Conservation (phyloP, 179 eudicot species). For the Actinidia chinensis region DNA sequence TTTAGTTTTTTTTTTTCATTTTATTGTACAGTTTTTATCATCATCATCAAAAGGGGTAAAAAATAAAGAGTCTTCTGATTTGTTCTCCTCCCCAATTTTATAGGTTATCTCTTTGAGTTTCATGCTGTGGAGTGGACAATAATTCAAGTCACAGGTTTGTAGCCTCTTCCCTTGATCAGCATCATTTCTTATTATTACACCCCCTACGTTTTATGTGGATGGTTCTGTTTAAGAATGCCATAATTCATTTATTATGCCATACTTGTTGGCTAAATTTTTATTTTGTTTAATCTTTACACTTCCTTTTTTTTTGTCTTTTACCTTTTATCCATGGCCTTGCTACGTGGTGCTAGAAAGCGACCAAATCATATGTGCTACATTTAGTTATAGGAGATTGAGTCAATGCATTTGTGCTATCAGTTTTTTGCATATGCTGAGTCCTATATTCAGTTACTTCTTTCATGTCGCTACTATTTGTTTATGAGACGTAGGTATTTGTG, state of each 20-base stretch:
- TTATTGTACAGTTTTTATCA: too few species aligned
- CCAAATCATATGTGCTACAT: neutral
- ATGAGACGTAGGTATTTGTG: neutral
- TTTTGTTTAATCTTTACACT: neutral
- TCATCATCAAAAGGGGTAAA: neutral
- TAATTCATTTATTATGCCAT: neutral
- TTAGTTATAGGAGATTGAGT: neutral
- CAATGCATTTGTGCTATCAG: neutral
- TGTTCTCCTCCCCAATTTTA: neutral
- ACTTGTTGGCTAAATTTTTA: neutral
- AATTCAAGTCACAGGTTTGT: slow-evolving; percentile 10
- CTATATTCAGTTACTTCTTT: neutral
- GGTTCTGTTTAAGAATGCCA: neutral
- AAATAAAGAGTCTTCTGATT: neutral
- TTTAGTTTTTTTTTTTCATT: neutral
- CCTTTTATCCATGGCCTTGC: too few species aligned
- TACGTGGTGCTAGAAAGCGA: neutral
- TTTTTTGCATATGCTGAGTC: neutral
- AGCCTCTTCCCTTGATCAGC: neutral
- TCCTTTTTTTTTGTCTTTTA: neutral
- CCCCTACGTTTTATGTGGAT: neutral
- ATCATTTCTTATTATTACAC: neutral
- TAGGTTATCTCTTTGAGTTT: slow-evolving; percentile 1
- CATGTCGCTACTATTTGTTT: neutral
- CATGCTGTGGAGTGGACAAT: slow-evolving; percentile 5